Percentiles rank a stretch among this genome's conserved stretches.
Evolutionary conservation across 2,329 filamentous ascomycete genomes (phyloP).

Genomic region (Fusarium equiseti): DNA sequence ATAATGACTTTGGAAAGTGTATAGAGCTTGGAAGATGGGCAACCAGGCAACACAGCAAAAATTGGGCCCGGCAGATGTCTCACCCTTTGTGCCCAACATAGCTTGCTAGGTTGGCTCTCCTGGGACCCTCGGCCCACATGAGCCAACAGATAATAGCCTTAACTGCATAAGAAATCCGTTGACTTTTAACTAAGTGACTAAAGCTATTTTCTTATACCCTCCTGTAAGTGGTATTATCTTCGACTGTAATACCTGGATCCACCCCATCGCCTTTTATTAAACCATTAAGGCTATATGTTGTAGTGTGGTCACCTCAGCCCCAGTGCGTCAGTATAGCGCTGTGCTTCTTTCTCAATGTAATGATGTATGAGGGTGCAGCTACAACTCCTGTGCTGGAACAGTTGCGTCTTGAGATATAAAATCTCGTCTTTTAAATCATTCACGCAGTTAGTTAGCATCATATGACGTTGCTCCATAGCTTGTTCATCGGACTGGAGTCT

Average conservation of each 20-base stretch:
- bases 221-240: neutral
- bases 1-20: neutral
- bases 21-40: neutral
- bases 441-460: neutral
- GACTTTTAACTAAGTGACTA: neutral
- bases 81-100: neutral
- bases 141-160: neutral
- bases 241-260: neutral
- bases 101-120: neutral
- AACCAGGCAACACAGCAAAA: neutral
- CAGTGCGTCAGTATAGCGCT: neutral
- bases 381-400: neutral
- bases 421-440: neutral
- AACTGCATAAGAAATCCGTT: neutral
- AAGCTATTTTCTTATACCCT: neutral
- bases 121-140: neutral
- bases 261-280: neutral
- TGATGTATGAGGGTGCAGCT: neutral
- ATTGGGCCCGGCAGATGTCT: neutral
- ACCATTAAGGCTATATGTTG: neutral
- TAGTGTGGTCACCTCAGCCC: neutral
- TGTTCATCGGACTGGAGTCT: neutral
- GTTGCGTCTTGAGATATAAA: neutral
- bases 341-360: neutral
- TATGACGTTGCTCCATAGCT: too few species aligned